A percentile compares a stretch with the other conserved stretches of the same genome.
phyloP scores from a whole-genome alignment of 208 protist genomes.

The Phytomonas sp. region DNA sequence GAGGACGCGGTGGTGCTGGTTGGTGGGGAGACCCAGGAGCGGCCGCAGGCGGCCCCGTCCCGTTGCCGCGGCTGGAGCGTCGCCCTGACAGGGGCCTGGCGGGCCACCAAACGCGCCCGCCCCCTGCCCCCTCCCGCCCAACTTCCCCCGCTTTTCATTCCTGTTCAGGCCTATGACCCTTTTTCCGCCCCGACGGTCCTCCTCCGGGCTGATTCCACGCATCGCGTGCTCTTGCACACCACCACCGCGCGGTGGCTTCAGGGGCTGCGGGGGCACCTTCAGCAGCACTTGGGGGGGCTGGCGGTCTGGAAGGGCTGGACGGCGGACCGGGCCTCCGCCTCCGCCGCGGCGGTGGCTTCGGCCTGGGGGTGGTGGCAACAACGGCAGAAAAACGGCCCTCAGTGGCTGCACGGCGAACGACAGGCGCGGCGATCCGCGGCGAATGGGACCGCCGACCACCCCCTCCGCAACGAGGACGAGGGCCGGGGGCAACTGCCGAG shows the following conservation, averaged over 20 bases:
- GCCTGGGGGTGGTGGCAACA: constrained; percentile 75
- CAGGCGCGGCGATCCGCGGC: neutral
- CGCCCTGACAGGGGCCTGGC: constrained; percentile 63
- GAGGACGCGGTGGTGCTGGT: constrained; percentile 55
- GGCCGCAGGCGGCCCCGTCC: constrained; percentile 22
- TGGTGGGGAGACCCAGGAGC: constrained; percentile 45
- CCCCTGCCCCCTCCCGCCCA: constrained; percentile 65
- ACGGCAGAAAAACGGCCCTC: constrained; percentile 25
- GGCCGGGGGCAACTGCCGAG: constrained; percentile 11
- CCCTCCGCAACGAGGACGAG: constrained; percentile 9
- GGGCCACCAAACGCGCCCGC: constrained; percentile 50
- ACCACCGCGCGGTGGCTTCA: constrained; percentile 68
- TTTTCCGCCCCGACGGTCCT: constrained; percentile 42
- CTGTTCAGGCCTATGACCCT: constrained; percentile 60
- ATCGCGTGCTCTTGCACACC: constrained; percentile 46
- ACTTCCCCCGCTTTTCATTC: constrained; percentile 47
- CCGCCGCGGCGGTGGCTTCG: constrained; percentile 23
- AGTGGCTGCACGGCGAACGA: constrained; percentile 79
- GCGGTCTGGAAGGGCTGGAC: neutral
- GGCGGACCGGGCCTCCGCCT: neutral
- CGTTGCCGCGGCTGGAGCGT: constrained; percentile 81
- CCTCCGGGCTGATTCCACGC: constrained; percentile 36
- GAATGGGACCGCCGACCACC: neutral
- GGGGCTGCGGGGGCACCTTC: constrained; percentile 39
- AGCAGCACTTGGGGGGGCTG: constrained; percentile 24